phyloP scores from a whole-genome alignment of 352 stramenopile genomes.

The Pythium pectinolyticum region DNA sequence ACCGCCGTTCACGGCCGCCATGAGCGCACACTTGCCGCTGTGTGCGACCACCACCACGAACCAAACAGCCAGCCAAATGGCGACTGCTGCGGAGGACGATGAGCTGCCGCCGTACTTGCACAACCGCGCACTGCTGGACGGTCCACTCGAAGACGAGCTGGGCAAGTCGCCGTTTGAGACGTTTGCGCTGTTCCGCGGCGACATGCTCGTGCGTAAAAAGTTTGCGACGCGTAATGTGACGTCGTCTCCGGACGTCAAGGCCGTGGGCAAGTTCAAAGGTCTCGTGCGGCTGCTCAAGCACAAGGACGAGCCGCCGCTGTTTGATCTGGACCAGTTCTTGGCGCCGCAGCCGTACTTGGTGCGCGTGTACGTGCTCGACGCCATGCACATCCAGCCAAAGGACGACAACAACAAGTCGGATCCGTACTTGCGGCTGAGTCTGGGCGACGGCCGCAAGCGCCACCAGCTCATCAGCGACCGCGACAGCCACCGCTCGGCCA shows the following conservation, averaged over 20 bases:
- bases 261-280: constrained; percentile 89
- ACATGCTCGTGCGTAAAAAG: constrained; percentile 39
- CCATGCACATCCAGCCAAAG: constrained; percentile 75
- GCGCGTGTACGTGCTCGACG: constrained; percentile 87
- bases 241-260: constrained; percentile 39
- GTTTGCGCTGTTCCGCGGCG: constrained; percentile 67
- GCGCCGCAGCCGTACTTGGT: constrained; percentile 79
- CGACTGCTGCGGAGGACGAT: too few species aligned
- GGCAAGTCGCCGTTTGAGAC: constrained; percentile 78
- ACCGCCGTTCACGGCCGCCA: not conserved
- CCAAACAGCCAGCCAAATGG: too few species aligned
- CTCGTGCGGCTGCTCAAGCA: constrained; percentile 80
- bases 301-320: constrained; percentile 64
- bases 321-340: constrained; percentile 75
- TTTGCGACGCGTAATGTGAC: too few species aligned
- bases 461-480: constrained; percentile 80
- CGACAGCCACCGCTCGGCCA: constrained; percentile 74
- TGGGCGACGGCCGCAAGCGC: constrained; percentile 72
- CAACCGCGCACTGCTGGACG: constrained; percentile 50
- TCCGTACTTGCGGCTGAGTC: constrained; percentile 78
- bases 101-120: constrained; percentile 70
- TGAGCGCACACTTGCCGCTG: constrained; percentile 20
- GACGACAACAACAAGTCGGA: constrained; percentile 84
- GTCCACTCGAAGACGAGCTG: constrained; percentile 66
- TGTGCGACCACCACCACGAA: constrained; percentile 43